Conservation (phyloP, 1,284 basidiomycete species). For the Neolentinus lepideus region DNA sequence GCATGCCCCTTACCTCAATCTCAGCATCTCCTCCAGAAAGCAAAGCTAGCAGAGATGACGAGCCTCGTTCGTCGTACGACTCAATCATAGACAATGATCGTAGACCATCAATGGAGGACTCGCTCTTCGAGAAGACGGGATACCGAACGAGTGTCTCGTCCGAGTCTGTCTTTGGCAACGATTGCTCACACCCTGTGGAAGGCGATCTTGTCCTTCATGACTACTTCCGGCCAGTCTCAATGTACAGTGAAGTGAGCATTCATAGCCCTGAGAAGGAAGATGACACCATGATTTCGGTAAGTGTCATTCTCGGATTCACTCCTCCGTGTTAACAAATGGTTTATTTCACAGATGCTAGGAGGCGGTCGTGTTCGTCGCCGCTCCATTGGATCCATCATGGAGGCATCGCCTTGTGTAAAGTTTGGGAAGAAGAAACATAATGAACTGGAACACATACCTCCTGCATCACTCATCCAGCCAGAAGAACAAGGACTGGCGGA, state of each 20-base stretch:
- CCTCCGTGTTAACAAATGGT: neutral
- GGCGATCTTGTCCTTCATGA: slow-evolving; percentile 27
- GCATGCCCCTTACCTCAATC: slow-evolving; percentile 57
- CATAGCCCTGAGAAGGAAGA: slow-evolving; percentile 56
- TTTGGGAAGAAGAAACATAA: slow-evolving; percentile 54
- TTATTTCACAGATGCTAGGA: slow-evolving; percentile 55
- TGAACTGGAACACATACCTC: neutral
- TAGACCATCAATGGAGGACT: slow-evolving; percentile 42
- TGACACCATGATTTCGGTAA: slow-evolving; percentile 73
- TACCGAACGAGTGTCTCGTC: slow-evolving; percentile 41
- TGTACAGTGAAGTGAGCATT: slow-evolving; percentile 44
- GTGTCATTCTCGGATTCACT: slow-evolving; percentile 16
- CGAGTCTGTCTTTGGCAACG: slow-evolving; percentile 63
- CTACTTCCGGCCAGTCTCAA: slow-evolving; percentile 57
- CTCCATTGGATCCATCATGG: slow-evolving; percentile 59
- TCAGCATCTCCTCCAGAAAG: slow-evolving; percentile 58
- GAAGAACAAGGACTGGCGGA: slow-evolving; percentile 31
- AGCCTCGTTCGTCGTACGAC: slow-evolving; percentile 41
- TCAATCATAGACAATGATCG: slow-evolving; percentile 48
- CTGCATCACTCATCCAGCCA: neutral
- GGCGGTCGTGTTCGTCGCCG: slow-evolving; percentile 64
- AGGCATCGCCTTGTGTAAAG: slow-evolving; percentile 62
- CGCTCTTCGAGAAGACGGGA: slow-evolving; percentile 59
- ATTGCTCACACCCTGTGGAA: slow-evolving; percentile 24
- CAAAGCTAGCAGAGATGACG: slow-evolving; percentile 15